Percentiles rank a stretch among this genome's conserved stretches.
phyloP scores from a whole-genome alignment of 305 asterid genomes.

The Fraxinus latifolia region DNA sequence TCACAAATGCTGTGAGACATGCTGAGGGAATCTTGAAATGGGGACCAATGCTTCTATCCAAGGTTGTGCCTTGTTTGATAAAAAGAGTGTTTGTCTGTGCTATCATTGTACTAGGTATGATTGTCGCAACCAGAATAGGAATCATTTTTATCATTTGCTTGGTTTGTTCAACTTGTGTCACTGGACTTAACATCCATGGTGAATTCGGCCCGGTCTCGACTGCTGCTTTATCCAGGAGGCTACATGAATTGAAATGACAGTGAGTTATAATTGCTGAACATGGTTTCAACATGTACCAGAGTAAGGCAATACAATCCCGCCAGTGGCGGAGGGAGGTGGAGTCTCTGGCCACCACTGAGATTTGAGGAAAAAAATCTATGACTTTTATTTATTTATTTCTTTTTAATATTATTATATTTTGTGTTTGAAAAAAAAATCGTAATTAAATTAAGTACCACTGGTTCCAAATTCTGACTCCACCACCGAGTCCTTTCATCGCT shows the following conservation, averaged over 20 bases:
- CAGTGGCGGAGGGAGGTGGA: not conserved
- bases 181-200: slow-evolving; percentile 49
- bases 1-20: slow-evolving; percentile 52
- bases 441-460: not conserved
- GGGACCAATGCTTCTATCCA: slow-evolving; percentile 42
- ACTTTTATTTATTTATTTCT: not conserved
- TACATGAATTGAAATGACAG: slow-evolving; percentile 18
- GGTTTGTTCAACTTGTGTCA: slow-evolving; percentile 68
- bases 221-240: slow-evolving; percentile 60
- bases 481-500: not conserved
- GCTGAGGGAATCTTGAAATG: slow-evolving; percentile 60
- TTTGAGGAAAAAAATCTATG: not conserved
- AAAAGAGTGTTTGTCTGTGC: slow-evolving; percentile 55
- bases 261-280: not conserved
- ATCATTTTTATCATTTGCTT: slow-evolving; percentile 67
- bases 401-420: not conserved
- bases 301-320: not conserved
- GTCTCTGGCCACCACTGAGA: not conserved
- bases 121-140: slow-evolving; percentile 45
- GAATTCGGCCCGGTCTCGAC: slow-evolving; percentile 32
- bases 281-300: not conserved
- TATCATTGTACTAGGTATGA: slow-evolving; percentile 57
- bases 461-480: not conserved
- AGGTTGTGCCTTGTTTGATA: slow-evolving; percentile 60
- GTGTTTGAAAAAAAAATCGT: not conserved